These are phyloP conservation scores for Aspergillus ochraceus DNA, from an alignment of 2,329 filamentous ascomycete genomes.

Conservation along the genomic window DNA sequence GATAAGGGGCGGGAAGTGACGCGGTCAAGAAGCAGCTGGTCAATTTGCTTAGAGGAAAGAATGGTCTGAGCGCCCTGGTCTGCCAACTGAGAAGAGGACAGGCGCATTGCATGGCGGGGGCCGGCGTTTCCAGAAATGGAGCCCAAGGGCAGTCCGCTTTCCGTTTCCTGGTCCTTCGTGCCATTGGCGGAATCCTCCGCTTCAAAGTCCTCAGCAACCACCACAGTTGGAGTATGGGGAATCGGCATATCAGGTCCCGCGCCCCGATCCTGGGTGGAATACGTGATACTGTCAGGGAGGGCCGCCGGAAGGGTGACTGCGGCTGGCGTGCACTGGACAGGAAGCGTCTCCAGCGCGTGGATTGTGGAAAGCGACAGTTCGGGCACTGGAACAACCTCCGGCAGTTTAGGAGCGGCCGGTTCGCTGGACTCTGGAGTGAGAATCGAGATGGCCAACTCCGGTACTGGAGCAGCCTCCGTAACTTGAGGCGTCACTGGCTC, in stretches of 20 bases:
- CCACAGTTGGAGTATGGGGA: slow-evolving; percentile 41
- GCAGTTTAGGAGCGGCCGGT: slow-evolving; percentile 29
- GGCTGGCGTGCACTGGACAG: slow-evolving; percentile 40
- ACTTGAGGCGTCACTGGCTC: slow-evolving; percentile 33
- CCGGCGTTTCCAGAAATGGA: slow-evolving; percentile 62
- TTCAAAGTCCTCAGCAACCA: slow-evolving; percentile 65
- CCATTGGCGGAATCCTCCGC: slow-evolving; percentile 52
- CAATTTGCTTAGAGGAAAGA: slow-evolving; percentile 78
- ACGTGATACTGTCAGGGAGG: slow-evolving; percentile 25
- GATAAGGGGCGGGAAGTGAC: slow-evolving; percentile 32
- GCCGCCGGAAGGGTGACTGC: slow-evolving; percentile 16
- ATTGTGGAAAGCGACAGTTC: slow-evolving; percentile 43
- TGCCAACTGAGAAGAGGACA: slow-evolving; percentile 45
- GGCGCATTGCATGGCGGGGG: slow-evolving; percentile 25
- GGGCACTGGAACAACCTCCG: slow-evolving; percentile 14
- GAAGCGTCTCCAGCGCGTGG: slow-evolving; percentile 47
- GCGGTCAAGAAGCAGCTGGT: slow-evolving; percentile 67
- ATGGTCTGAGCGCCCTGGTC: slow-evolving; percentile 81
- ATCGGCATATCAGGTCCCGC: slow-evolving; percentile 14
- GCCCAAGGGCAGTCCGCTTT: slow-evolving; percentile 55
- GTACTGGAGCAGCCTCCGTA: background rate
- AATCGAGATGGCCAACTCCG: background rate
- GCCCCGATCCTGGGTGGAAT: slow-evolving; percentile 20
- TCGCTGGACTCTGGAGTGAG: slow-evolving; percentile 26
- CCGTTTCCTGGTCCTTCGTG: slow-evolving; percentile 28